These are phyloP conservation scores for Stromatinia cepivora DNA, from an alignment of 2,329 filamentous ascomycete genomes.

Conservation along the genomic window DNA sequence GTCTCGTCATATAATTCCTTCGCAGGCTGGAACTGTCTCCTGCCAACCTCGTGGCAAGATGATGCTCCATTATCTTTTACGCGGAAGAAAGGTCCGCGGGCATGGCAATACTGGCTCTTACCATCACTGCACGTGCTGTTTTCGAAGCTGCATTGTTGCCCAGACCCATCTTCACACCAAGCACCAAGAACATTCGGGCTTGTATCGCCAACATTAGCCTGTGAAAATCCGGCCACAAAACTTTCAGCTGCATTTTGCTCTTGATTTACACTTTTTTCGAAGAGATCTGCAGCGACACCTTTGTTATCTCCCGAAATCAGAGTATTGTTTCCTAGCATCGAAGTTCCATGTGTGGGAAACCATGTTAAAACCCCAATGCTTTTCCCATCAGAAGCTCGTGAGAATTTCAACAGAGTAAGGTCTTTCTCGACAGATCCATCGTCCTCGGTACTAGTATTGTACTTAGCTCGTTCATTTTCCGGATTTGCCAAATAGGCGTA, in stretches of 20 bases:
- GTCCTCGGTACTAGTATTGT: constrained; percentile 56
- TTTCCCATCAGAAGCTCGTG: constrained; percentile 70
- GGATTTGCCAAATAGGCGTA: constrained; percentile 89
- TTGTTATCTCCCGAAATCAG: constrained; percentile 95
- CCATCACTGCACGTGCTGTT: constrained; percentile 81
- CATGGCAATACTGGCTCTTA: constrained; percentile 69
- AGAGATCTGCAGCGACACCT: constrained; percentile 81
- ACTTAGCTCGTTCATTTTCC: constrained; percentile 68
- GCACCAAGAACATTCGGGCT: constrained; percentile 85
- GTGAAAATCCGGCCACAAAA: constrained; percentile 90
- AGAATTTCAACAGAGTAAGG: constrained; percentile 78
- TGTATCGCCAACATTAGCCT: constrained; percentile 88
- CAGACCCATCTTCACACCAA: constrained; percentile 84
- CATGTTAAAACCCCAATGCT: constrained; percentile 82
- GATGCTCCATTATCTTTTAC: constrained; percentile 69
- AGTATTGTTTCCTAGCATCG: constrained; percentile 88
- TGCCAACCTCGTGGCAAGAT: constrained; percentile 75
- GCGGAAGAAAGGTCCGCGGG: constrained; percentile 68
- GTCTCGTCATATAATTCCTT: constrained; percentile 59
- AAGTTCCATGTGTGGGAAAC: constrained; percentile 92
- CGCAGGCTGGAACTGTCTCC: constrained; percentile 67
- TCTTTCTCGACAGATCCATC: constrained; percentile 67
- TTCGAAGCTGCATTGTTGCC: constrained; percentile 68
- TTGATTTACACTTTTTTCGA: constrained; percentile 68
- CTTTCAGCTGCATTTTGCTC: constrained; percentile 57